A percentile compares a stretch with the other conserved stretches of the same genome.
Evolutionary conservation across 2,329 filamentous ascomycete genomes (phyloP).

Genomic region (Venturia aucupariae): DNA sequence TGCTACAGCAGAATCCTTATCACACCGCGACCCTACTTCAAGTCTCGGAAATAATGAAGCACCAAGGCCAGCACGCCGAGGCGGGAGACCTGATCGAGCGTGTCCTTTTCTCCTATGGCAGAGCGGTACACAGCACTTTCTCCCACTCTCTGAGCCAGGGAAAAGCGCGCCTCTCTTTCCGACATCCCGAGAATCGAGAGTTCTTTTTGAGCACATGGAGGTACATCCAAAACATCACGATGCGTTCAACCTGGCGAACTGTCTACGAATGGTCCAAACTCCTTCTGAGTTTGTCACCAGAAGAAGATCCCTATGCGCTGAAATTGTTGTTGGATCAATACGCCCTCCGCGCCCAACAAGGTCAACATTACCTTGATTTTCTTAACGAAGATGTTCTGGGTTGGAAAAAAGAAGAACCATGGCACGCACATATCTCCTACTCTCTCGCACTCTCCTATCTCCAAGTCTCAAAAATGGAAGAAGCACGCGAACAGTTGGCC

Average conservation of each 20-base stretch:
- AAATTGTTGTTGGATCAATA: conserved; percentile 73
- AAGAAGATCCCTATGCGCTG: conserved; percentile 73
- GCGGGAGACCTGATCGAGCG: conserved; percentile 83
- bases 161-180: conserved; percentile 71
- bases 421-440: conserved; percentile 27
- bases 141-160: conserved; percentile 65
- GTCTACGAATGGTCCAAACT: conserved; percentile 91
- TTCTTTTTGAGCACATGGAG: conserved; percentile 85
- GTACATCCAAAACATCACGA: conserved; percentile 74
- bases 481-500: conserved; percentile 55
- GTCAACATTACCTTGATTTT: conserved; percentile 66
- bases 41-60: conserved; percentile 83
- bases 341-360: conserved; percentile 70
- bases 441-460: conserved; percentile 66
- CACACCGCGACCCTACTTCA: conserved; percentile 91
- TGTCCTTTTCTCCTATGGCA: conserved; percentile 87
- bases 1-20: conserved; percentile 70
- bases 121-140: conserved; percentile 77
- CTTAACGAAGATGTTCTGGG: conserved; percentile 29
- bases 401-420: conserved; percentile 1
- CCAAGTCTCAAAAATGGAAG: conserved; percentile 52
- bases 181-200: conserved; percentile 78
- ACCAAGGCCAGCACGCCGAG: conserved; percentile 79
- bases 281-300: conserved; percentile 62
- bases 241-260: conserved; percentile 89